Base-by-base conservation (phyloP, 2,329 filamentous ascomycete species). In the Beauveria sp. region DNA sequence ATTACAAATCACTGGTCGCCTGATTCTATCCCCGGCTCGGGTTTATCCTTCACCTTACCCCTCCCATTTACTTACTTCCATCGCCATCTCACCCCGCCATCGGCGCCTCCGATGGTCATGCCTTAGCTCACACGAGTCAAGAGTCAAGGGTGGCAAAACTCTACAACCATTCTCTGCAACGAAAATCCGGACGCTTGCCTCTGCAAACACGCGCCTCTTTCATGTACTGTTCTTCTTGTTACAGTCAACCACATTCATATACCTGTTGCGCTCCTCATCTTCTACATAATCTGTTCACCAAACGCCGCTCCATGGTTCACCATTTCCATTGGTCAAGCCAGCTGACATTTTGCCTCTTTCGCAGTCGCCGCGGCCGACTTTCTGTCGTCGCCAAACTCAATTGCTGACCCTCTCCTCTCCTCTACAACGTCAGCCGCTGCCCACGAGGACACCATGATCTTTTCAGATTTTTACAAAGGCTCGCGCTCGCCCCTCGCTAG, bases 391-490 rank as follows among this genome's bases (percentile, higher is more conserved):
- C 18, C 48, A 54, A 47, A 46, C 3, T 41, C 50, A 47, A 59
- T 41, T 37, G 48, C 40, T 47, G 50, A 53, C 24, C 18, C 14
- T 12, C 2, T 26, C 6, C 5, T n/a, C 40, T 22, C 40, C 30
- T 52, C 18, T 24, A 8, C 40, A 34, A 28, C 41, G 5, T 16
- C 28, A 46, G 41, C 41, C 41, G n/a, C 26, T 41, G 26, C 47
- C 48, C 40, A 34, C 48, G 28, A 55, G 28, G 34, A 61, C 44
- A 61, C 62, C 64, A 85, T 85, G 82, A 77, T 84, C 64, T 84
- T 85, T 71, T 82, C 81, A 62, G 82, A 84, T 67, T 75, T 85
- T 55, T 84, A 84, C 71, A 84, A 80, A 71, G 80, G 78, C 55
- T 79, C 80, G 46, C 80, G 78, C 67, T 79, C 79, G 46, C 80